Evolutionary conservation across 1,284 basidiomycete species (phyloP), one percentile per base, ranked within the genome.

Genomic region (Boletus austroedulis): DNA sequence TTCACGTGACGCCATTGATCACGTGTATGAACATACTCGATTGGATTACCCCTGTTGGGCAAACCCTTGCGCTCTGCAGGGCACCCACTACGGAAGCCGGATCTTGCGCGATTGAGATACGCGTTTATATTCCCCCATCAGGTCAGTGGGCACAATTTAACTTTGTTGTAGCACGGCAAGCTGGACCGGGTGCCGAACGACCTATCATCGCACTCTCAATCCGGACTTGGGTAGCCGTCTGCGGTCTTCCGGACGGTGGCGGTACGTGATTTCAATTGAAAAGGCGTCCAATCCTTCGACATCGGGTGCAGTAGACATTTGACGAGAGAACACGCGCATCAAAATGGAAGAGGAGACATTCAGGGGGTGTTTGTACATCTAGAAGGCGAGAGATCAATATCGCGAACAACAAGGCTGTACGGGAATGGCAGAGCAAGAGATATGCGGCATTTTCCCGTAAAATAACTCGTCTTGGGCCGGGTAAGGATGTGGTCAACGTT

Each of bases 241-340:
- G 21, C n/a, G 21, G 21, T 23, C 34, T 46, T 32, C 58, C 56
- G 53, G 50, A 53, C 21, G 7, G 57, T 56, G 58, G 64, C 58
- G 23, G 43, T 50, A 31, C 47, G 46, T 44, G 62, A 59, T 58
- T 44, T 50, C 64, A 58, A 67, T 65, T 61, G 54, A 60, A 60
- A 53, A 50, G n/a, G 51, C 40, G 43, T 29, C 49, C 47, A 51
- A 66, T 59, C 53, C 55, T 65, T 68, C 40, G 43, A 65, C 55
- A 72, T 69, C 71, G 67, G 69, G 54, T 69, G 69, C 58, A 71
- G 68, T 67, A 50, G 55, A 57, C 45, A 70, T 71, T 69, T 71
- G 65, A 70, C 56, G 49, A 45, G 11, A 41, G 40, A 66, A 72
- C 69, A 71, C 73, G 69, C 69, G 71, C 73, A 71, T 71, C 69